These are phyloP conservation scores for Lentinula raphanica DNA, from an alignment of 768 basidiomycete genomes.

Conservation along the genomic window DNA sequence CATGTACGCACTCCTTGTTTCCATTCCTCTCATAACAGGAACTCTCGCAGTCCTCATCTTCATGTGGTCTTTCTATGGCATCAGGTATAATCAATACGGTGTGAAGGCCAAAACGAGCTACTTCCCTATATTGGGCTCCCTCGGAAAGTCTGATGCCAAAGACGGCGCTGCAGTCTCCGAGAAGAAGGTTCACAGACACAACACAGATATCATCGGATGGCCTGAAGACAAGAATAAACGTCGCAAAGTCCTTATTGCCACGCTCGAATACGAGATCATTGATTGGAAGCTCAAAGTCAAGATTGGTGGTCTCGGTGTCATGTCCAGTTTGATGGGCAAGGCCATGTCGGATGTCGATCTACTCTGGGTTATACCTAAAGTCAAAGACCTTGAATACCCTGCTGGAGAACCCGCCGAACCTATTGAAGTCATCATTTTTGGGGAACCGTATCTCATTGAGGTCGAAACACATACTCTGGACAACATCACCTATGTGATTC, in stretches of 20 bases:
- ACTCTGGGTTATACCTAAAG: conserved; percentile 91
- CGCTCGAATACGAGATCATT: conserved; percentile 93
- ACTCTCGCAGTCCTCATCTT: conserved; percentile 79
- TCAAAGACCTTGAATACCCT: conserved; percentile 92
- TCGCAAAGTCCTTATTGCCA: conserved; percentile 86
- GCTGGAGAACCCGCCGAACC: conserved; percentile 89
- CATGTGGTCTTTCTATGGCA: conserved; percentile 96
- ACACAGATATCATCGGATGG: conserved; percentile 85
- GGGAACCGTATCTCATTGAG: conserved; percentile 93
- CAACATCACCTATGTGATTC: conserved; percentile 92
- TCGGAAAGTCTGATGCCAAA: conserved; percentile 66
- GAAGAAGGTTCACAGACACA: conserved; percentile 63
- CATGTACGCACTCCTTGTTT: conserved; percentile 80
- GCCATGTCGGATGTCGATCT: conserved; percentile 97
- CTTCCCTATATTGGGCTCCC: conserved; percentile 77
- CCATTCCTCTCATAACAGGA: conserved; percentile 86
- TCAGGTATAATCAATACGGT: conserved; percentile 91
- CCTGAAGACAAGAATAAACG: conserved; percentile 91
- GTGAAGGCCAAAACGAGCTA: conserved; percentile 75
- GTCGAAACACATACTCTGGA: conserved; percentile 90
- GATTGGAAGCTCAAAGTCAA: conserved; percentile 99
- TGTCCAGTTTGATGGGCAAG: conserved; percentile 97
- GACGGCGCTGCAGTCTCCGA: conserved; percentile 60
- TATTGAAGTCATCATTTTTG: conserved; percentile 94
- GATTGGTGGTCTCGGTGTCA: conserved; percentile 96